Conservation (phyloP, 345 rosid species). For the Draba incana region DNA sequence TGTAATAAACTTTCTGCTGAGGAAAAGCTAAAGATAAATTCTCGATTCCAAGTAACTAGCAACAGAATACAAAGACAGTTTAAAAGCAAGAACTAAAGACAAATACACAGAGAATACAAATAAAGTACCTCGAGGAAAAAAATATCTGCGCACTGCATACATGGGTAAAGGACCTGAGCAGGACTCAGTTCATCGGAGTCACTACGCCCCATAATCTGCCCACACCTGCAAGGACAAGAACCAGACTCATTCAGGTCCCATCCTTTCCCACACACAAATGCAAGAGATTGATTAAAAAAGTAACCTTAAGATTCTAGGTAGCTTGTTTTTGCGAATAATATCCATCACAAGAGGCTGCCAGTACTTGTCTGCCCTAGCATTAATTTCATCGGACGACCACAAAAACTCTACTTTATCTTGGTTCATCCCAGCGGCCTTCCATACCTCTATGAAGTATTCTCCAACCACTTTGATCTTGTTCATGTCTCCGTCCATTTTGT, state of each 20-base stretch:
- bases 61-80: not conserved
- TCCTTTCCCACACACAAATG: conserved; percentile 2
- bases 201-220: conserved; percentile 84
- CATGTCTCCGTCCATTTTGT: conserved; percentile 90
- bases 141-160: conserved; percentile 95
- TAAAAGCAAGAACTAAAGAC: not conserved
- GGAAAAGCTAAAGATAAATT: not conserved
- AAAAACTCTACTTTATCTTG: conserved; percentile 66
- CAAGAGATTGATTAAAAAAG: not conserved
- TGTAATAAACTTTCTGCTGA: not conserved
- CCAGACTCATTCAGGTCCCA: not conserved
- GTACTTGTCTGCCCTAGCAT: conserved; percentile 64
- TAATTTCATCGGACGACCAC: conserved; percentile 93
- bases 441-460: conserved; percentile 71
- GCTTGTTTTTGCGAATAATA: conserved; percentile 83
- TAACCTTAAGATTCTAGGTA: conserved; percentile 74
- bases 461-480: conserved; percentile 76
- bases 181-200: conserved; percentile 87
- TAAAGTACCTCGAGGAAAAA: conserved; percentile 77
- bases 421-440: conserved; percentile 87
- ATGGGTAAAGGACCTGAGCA: conserved; percentile 85
- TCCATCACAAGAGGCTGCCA: conserved; percentile 99
- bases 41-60: conserved; percentile 2
- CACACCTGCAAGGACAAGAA: conserved; percentile 58
- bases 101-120: not conserved